phyloP scores from a whole-genome alignment of 345 rosid species.

The Bruguiera sexangula region DNA sequence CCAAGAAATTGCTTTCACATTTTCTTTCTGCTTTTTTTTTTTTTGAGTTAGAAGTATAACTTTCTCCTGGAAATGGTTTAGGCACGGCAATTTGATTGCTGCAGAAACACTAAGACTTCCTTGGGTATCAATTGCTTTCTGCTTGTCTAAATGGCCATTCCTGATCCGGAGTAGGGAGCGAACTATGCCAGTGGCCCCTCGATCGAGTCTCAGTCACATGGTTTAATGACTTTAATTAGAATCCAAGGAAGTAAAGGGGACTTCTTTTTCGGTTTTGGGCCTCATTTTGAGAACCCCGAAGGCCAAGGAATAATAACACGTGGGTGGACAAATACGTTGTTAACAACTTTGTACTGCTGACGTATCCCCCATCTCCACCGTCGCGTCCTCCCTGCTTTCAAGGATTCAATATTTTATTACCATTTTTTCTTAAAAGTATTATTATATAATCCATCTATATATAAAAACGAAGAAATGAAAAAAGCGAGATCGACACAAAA shows the following conservation, averaged over 20 bases:
- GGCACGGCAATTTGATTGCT: neutral
- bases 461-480: too few relatives aligned
- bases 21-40: neutral
- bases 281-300: slow-evolving; percentile 36
- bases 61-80: slow-evolving; percentile 8
- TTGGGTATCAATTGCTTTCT: slow-evolving; percentile 8
- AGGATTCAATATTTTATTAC: too few relatives aligned
- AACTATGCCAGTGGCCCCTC: slow-evolving; percentile 11
- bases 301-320: slow-evolving; percentile 41
- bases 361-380: too few relatives aligned
- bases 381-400: too few relatives aligned
- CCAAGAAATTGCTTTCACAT: slow-evolving; percentile 25
- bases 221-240: slow-evolving; percentile 36
- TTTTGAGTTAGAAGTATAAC: neutral
- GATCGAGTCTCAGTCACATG: slow-evolving; percentile 35
- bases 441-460: too few relatives aligned
- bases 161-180: too few relatives aligned
- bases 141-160: slow-evolving; percentile 16
- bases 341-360: too few relatives aligned
- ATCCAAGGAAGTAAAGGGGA: slow-evolving; percentile 38
- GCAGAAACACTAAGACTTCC: neutral
- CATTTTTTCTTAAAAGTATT: too few relatives aligned
- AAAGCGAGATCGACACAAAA: too few relatives aligned
- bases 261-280: slow-evolving; percentile 24
- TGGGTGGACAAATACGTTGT: slow-evolving; percentile 6